Evolutionary conservation across 2,329 filamentous ascomycete species (phyloP).

Genomic region (Aspergillus hiratsukae): DNA sequence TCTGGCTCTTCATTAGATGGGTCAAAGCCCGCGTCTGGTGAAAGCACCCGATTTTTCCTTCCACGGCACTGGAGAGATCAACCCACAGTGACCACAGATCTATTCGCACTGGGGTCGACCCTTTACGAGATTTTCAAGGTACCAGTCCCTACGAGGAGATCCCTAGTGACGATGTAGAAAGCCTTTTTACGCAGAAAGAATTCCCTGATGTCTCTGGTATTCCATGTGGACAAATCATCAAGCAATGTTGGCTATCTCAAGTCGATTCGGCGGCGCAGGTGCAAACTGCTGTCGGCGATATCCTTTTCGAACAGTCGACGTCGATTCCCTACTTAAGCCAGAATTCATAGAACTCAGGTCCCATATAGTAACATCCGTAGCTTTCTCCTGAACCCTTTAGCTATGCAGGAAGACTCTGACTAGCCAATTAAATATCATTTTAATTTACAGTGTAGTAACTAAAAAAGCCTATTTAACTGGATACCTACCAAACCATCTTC

Average conservation of each 20-base stretch:
- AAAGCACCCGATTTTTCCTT: constrained; percentile 16
- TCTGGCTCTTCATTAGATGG: constrained; percentile 13
- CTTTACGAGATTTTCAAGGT: constrained; percentile 16
- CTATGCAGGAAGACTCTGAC: no score
- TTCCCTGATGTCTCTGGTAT: constrained; percentile 17
- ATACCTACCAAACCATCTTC: neutral
- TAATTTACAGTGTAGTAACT: no score
- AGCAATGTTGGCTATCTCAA: constrained; percentile 17
- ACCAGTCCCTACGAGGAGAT: constrained; percentile 16
- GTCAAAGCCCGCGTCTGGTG: constrained; percentile 7
- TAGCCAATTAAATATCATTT: no score
- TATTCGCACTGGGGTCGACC: constrained; percentile 19
- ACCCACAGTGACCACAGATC: constrained; percentile 15
- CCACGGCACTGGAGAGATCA: constrained; percentile 17
- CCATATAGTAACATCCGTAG: no score
- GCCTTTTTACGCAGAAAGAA: constrained; percentile 8
- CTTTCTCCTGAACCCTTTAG: no score
- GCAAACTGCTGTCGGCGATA: no score
- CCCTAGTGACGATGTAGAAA: constrained; percentile 16
- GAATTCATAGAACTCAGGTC: no score
- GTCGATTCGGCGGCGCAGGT: neutral
- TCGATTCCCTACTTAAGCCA: no score
- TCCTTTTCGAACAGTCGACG: neutral
- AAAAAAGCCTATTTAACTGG: no score
- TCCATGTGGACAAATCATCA: constrained; percentile 16